These are phyloP conservation scores for Lactarius pseudohatsudake DNA, from an alignment of 768 basidiomycete genomes.

Conservation along the genomic window DNA sequence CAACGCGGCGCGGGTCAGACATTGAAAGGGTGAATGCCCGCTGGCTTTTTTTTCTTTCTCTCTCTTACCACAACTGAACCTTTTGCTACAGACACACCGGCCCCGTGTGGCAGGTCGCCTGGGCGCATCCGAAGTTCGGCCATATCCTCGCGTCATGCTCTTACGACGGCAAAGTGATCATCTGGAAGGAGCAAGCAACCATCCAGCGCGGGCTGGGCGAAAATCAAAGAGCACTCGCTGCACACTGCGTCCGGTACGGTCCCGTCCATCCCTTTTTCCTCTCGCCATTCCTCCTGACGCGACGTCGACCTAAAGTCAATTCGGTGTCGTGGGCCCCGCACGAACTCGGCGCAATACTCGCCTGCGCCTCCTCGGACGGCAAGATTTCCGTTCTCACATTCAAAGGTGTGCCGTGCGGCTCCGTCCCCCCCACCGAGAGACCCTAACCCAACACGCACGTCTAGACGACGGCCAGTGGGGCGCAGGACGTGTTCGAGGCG, in stretches of 20 bases:
- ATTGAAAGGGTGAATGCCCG: constrained; percentile 65
- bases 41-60: neutral
- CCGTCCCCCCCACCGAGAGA: neutral
- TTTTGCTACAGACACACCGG: constrained; percentile 73
- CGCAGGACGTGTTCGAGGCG: constrained; percentile 91
- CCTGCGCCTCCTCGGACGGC: constrained; percentile 96
- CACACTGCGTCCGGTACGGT: constrained; percentile 88
- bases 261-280: neutral
- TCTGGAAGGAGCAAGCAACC: constrained; percentile 90
- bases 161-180: constrained; percentile 96
- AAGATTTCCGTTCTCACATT: constrained; percentile 95
- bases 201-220: constrained; percentile 68
- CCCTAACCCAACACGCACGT: constrained; percentile 5
- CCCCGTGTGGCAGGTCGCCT: constrained; percentile 97
- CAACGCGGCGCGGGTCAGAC: constrained; percentile 67
- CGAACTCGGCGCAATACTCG: constrained; percentile 93
- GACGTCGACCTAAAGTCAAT: constrained; percentile 64
- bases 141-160: constrained; percentile 97
- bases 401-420: constrained; percentile 77
- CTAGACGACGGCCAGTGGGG: constrained; percentile 96
- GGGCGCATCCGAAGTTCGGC: constrained; percentile 98
- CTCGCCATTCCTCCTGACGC: neutral
- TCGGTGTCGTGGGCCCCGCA: constrained; percentile 99
- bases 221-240: constrained; percentile 92
- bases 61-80: neutral